Percentiles rank a stretch among this genome's conserved stretches.
Evolutionary conservation across 805 yeast species (phyloP).

Genomic region (Brettanomyces nanus): DNA sequence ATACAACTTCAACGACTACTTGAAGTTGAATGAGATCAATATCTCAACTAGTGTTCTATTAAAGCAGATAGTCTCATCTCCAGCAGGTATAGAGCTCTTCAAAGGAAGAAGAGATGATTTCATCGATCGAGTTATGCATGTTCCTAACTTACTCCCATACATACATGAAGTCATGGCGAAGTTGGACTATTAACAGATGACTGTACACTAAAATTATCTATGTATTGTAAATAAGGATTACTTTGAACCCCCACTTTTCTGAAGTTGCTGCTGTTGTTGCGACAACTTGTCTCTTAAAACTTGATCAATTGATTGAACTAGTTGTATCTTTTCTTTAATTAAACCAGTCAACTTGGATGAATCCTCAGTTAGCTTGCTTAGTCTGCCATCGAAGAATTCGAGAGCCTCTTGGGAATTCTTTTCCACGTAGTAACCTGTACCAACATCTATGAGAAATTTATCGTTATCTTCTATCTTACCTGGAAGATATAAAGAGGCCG

Average conservation of each 20-base stretch:
- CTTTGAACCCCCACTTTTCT: not conserved
- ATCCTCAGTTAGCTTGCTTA: slow-evolving; percentile 65
- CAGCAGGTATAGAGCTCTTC: slow-evolving; percentile 27
- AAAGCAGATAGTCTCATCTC: slow-evolving; percentile 26
- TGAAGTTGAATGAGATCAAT: slow-evolving; percentile 32
- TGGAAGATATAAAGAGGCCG: slow-evolving; percentile 83
- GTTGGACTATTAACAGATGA: slow-evolving; percentile 14
- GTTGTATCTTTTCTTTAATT: slow-evolving; percentile 63
- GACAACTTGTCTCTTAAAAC: slow-evolving; percentile 45
- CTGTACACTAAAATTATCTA: no score
- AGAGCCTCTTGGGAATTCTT: slow-evolving; percentile 62
- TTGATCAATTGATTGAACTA: slow-evolving; percentile 53
- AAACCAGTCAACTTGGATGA: slow-evolving; percentile 65
- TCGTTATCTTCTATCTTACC: slow-evolving; percentile 62
- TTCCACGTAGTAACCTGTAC: slow-evolving; percentile 92
- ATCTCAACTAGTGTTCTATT: slow-evolving; percentile 30
- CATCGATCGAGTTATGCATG: slow-evolving; percentile 24
- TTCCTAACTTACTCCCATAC: slow-evolving; percentile 26
- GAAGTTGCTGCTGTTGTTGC: slow-evolving; percentile 30
- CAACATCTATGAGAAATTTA: slow-evolving; percentile 83
- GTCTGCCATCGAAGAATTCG: slow-evolving; percentile 64
- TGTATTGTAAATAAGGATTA: no score
- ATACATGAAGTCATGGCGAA: slow-evolving; percentile 16
- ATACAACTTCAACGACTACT: slow-evolving; percentile 25
- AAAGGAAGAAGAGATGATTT: slow-evolving; percentile 24